phyloP scores from a whole-genome alignment of 306 rosid genomes.

The Glycyrrhiza uralensis region DNA sequence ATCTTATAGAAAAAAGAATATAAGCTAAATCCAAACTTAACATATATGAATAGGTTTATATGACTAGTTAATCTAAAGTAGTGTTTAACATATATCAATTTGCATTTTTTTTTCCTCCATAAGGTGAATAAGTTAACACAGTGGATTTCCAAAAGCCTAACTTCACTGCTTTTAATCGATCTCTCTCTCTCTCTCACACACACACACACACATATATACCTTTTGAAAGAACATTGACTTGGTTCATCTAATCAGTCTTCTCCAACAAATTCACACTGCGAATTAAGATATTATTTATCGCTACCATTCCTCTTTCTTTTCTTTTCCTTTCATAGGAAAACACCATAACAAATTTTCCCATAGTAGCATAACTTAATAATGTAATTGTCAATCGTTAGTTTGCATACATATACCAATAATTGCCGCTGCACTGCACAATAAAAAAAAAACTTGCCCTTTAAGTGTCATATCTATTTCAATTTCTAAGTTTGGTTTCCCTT shows the following conservation, averaged over 20 bases:
- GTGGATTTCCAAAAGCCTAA: background rate
- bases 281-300: background rate
- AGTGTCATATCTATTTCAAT: background rate
- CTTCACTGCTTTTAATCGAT: background rate
- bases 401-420: constrained; percentile 13
- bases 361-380: background rate
- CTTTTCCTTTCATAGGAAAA: background rate
- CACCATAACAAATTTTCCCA: background rate
- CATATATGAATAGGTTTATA: too few relatives aligned
- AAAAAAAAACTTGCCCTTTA: background rate
- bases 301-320: background rate
- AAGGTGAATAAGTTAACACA: background rate
- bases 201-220: background rate
- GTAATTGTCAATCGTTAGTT: constrained; percentile 7
- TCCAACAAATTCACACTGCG: background rate
- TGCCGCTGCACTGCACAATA: background rate
- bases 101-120: too few relatives aligned
- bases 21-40: background rate
- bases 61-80: background rate
- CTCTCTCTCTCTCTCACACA: too few relatives aligned
- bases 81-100: background rate
- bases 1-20: too few relatives aligned
- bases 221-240: constrained; percentile 6
- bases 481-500: background rate
- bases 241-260: background rate